Base-by-base conservation (phyloP, 805 yeast species). In the Candida nemodendra region DNA sequence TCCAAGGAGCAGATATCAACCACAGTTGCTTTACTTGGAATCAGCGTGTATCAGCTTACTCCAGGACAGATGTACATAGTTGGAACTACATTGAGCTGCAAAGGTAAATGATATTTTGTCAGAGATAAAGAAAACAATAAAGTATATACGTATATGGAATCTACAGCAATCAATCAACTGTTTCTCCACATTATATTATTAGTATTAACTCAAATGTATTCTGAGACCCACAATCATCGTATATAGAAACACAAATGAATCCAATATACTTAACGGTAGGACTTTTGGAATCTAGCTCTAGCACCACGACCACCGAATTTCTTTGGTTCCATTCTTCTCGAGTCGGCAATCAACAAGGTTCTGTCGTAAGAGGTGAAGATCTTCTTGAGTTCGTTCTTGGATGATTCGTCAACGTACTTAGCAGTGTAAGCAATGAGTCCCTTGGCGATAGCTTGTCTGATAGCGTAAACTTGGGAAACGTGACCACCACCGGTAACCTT, bases 261-360 rank as follows among this genome's bases (percentile, higher is more conserved):
- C n/a, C n/a, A n/a, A n/a, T n/a, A n/a, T n/a, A n/a, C n/a, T 78
- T 91, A 93, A 90, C 99, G 99, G 93, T 93, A 93, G 73, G 99
- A 93, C 76, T 93, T 93, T 84, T 93, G 99, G 97, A 87, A 91
- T 81, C 98, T 91, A 71, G 99, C 93, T 81, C 99, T 93, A 79
- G 99, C 99, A 87, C 99, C 99, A 76, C 95, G 95, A 83, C 99
- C 99, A 82, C 99, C 99, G 81, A 93, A 93, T 83, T 93, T 93
- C 97, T 93, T 93, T 84, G 99, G 99, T 82, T 93, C 99, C 84
- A 90, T 84, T 84, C 95, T 91, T 86, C 99, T 89, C 65, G 97
- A 79, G 76, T 93, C 99, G 65, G 99, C 98, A 74, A 93, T 93
- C 78, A 93, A 84, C 72, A 93, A 84, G 72, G 98, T 88, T 83